Conservation (phyloP, 1,139 yeast species). For the Casaregolazyma lundiana region DNA sequence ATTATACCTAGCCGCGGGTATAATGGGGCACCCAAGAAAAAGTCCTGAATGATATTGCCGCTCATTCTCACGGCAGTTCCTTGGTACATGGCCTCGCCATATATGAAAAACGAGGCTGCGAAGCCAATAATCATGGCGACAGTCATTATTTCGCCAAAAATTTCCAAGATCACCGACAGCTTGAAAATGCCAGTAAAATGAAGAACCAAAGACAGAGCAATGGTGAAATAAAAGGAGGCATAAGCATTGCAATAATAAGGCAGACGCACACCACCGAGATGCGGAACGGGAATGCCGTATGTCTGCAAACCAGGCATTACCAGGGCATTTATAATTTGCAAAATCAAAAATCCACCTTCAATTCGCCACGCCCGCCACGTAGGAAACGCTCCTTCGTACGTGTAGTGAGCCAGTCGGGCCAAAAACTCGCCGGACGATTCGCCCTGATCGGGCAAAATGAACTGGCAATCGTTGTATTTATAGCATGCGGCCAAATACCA, state of each 20-base stretch:
- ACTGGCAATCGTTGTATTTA: constrained; percentile 65
- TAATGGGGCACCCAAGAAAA: constrained; percentile 96
- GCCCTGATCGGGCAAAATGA: constrained; percentile 62
- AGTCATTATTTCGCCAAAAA: constrained; percentile 89
- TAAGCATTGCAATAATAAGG: constrained; percentile 93
- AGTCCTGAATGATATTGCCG: constrained; percentile 83
- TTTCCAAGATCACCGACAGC: constrained; percentile 66
- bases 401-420: constrained; percentile 39
- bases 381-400: constrained; percentile 63
- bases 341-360: constrained; percentile 63
- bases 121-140: constrained; percentile 81
- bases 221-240: constrained; percentile 70
- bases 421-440: constrained; percentile 61
- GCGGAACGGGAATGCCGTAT: constrained; percentile 86
- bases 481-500: constrained; percentile 96
- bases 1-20: constrained; percentile 92
- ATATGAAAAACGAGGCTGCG: constrained; percentile 61
- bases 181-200: constrained; percentile 74
- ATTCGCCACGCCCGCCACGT: constrained; percentile 59
- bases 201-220: constrained; percentile 52
- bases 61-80: constrained; percentile 75
- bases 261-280: constrained; percentile 70
- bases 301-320: constrained; percentile 95
- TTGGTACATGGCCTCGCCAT: constrained; percentile 46
- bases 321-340: constrained; percentile 72